Percentiles rank a stretch among this genome's conserved stretches.
These are phyloP conservation scores for Gilbertella persicaria DNA, from an alignment of 371 early-diverging fungal species.

Conservation along the genomic window DNA sequence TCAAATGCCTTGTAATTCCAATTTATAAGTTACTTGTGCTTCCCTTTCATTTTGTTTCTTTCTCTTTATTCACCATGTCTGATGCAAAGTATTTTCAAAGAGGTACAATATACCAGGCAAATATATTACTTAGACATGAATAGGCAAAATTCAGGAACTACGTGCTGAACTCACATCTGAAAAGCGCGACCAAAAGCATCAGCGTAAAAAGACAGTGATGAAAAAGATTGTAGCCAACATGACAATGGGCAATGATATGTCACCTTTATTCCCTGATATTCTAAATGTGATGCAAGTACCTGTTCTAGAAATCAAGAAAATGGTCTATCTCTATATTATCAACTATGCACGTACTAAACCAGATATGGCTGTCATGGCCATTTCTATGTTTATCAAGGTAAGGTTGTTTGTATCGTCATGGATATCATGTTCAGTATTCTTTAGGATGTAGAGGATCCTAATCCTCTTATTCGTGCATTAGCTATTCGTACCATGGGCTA, in stretches of 20 bases:
- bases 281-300: constrained; percentile 60
- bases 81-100: constrained; percentile 88
- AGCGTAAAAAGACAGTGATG: constrained; percentile 87
- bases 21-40: not conserved
- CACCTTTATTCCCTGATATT: constrained; percentile 77
- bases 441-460: constrained; percentile 79
- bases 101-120: constrained; percentile 48
- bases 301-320: constrained; percentile 77
- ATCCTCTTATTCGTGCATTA: constrained; percentile 90
- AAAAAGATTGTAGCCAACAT: constrained; percentile 97
- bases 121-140: not conserved
- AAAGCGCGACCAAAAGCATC: constrained; percentile 86
- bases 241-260: constrained; percentile 99
- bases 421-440: not conserved
- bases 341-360: constrained; percentile 88
- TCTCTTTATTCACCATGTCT: constrained; percentile 43
- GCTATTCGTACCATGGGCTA: constrained; percentile 96
- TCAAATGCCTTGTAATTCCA: no score
- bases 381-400: constrained; percentile 71
- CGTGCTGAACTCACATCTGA: constrained; percentile 89
- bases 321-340: constrained; percentile 90
- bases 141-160: constrained; percentile 96
- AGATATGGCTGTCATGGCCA: constrained; percentile 86
- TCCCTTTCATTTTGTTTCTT: not conserved
- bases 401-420: constrained; percentile 11